Percentiles rank a stretch among this genome's conserved stretches.
phyloP scores from a whole-genome alignment of 805 yeast genomes.

The Wickerhamiella kazuoi region DNA sequence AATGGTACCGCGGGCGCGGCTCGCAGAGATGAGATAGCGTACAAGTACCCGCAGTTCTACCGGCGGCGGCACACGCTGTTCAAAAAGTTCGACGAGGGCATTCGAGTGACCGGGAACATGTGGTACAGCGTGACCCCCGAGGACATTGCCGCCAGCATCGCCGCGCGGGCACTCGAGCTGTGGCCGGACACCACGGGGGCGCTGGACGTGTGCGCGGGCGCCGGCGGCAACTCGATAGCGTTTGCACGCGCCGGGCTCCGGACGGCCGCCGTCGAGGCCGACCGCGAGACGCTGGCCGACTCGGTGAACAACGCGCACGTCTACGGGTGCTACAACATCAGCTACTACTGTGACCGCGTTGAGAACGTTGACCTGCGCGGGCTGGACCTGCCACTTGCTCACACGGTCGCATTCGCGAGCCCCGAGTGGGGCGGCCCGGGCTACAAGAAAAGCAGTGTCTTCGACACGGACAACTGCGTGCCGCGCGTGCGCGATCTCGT shows the following conservation, averaged over 20 bases:
- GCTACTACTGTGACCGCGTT: slow-evolving; percentile 35
- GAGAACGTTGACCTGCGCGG: slow-evolving; percentile 15
- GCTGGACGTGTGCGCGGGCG: slow-evolving; percentile 68
- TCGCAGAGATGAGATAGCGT: no score
- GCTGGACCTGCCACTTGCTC: slow-evolving; percentile 4
- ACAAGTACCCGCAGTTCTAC: no score
- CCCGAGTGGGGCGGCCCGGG: slow-evolving; percentile 18
- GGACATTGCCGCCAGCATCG: slow-evolving; percentile 34
- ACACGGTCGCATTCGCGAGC: slow-evolving; percentile 11
- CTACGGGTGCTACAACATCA: slow-evolving; percentile 39
- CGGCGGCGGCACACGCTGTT: slow-evolving; percentile 41
- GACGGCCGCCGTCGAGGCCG: slow-evolving; percentile 16
- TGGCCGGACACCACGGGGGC: slow-evolving; percentile 17
- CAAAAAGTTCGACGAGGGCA: slow-evolving; percentile 45
- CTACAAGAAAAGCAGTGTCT: slow-evolving; percentile 7
- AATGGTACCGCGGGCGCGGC: no score
- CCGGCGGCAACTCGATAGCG: slow-evolving; percentile 74
- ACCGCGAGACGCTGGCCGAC: slow-evolving; percentile 10
- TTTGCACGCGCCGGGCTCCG: slow-evolving; percentile 31
- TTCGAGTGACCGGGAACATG: slow-evolving; percentile 49
- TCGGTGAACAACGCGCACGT: slow-evolving; percentile 39
- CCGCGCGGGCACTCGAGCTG: slow-evolving; percentile 9
- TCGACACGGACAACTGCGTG: slow-evolving; percentile 9
- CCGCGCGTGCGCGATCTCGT: slow-evolving; percentile 10
- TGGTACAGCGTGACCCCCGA: slow-evolving; percentile 91